Base-by-base conservation (phyloP, 371 early-diverging fungal genomes). In the Enteropsectra breve region DNA sequence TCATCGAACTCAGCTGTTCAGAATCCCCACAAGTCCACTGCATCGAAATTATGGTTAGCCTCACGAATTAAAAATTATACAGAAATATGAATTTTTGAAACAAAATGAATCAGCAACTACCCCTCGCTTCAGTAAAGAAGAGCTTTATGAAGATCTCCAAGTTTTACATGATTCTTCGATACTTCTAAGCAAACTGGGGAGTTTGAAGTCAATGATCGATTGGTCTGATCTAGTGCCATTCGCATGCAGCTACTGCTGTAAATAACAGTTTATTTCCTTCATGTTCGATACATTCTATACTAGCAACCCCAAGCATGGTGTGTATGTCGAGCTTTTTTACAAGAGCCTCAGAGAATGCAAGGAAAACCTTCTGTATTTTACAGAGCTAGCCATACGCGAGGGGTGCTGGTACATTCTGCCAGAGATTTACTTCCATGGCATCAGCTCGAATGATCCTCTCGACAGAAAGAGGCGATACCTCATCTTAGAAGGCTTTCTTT, bases 141-240 rank as follows among this genome's bases (percentile, higher is more conserved):
- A 5, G 34, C 43, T 58, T 38, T 40, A 40, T 26, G 18, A 58
- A 6, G 59, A 58, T 21, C 28, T 58, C 8, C 8, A 5, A 6
- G 8, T 40, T 18, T 5, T 58, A 21, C 5, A 36, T 5, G 15
- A 4, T n/a, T 2, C 11, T 29, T 8, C 13, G 8, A 24, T 40
- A 26, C 24, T 58, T 4, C 43, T 58, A 23, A 21, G 3, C 5
- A 26, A 8, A 4, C 23, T 58, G 33, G 43, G 26, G 6, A n/a
- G 43, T 40, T 13, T 55, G 8, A 58, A 58, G 26, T 5, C 4
- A 11, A 36, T 40, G 18, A 33, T 58, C 6, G 40, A 58, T 13
- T 58, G 59, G 59, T 5, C 8, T 8, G 59, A 58, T 43, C 6
- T 58, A 21, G 43, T 58, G n/a, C 24, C 33, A 26, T 58, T 38